These are phyloP conservation scores for Fusarium dimerum DNA, from an alignment of 2,329 filamentous ascomycete genomes.

Conservation along the genomic window DNA sequence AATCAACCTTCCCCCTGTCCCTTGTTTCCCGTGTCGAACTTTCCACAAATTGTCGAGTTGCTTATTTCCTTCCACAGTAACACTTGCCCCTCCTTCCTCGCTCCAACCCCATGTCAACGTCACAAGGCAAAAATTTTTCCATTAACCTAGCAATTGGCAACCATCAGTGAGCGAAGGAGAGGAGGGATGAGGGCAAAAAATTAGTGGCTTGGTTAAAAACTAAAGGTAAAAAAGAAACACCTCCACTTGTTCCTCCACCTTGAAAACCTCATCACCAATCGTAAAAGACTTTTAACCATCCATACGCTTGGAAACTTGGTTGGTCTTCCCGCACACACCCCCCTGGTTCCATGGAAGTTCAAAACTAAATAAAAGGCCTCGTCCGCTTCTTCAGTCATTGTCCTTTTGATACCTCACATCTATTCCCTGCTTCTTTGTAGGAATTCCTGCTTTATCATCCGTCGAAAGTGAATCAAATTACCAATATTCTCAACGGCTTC, in stretches of 20 bases:
- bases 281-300: not conserved
- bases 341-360: constrained; percentile 2
- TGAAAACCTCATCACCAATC: not conserved
- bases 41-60: not conserved
- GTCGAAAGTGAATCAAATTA: not conserved
- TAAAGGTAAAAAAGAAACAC: not conserved
- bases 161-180: too few relatives aligned
- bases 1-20: not conserved
- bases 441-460: not conserved
- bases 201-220: too few relatives aligned
- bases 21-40: not conserved
- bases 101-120: constrained; percentile 21
- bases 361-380: constrained; percentile 17
- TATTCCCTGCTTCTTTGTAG: not conserved
- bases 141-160: too few relatives aligned
- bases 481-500: not conserved
- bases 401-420: not conserved
- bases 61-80: too few relatives aligned
- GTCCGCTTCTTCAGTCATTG: not conserved
- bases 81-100: constrained; percentile 14
- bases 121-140: constrained; percentile 27
- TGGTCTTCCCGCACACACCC: constrained; percentile 1
- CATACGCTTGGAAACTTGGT: constrained; percentile 7
- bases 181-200: too few relatives aligned
- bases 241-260: not conserved